Percentiles rank a stretch among this genome's conserved stretches.
Evolutionary conservation across 1,139 yeast genomes (phyloP).

Genomic region (Yamadazyma diddensiae): DNA sequence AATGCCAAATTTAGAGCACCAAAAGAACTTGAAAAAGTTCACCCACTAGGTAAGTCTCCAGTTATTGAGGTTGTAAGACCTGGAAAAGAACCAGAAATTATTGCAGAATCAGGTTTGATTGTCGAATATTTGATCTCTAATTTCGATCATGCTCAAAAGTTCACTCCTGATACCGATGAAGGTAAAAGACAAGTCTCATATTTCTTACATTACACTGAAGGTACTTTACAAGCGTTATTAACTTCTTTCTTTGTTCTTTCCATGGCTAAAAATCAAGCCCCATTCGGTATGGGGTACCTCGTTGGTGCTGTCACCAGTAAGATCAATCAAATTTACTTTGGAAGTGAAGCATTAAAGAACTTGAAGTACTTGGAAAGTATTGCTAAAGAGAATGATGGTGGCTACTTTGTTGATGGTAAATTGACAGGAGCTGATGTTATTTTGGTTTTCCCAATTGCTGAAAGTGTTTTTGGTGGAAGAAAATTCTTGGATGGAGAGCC

Average conservation of each 20-base stretch:
- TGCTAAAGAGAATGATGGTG: conserved; percentile 25
- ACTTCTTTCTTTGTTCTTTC: conserved; percentile 30
- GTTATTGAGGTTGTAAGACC: conserved; percentile 31
- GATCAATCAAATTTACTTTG: conserved; percentile 27
- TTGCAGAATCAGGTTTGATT: conserved; percentile 42
- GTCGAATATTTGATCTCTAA: conserved; percentile 27
- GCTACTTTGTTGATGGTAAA: conserved; percentile 35
- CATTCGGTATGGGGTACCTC: conserved; percentile 25
- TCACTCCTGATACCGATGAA: conserved; percentile 23
- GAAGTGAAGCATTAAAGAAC: conserved; percentile 22
- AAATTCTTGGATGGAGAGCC: conserved; percentile 12
- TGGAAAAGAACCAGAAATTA: conserved; percentile 17
- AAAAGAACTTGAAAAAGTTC: conserved; percentile 28
- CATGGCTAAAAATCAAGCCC: conserved; percentile 27
- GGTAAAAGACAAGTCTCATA: conserved; percentile 31
- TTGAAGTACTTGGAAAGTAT: conserved; percentile 30
- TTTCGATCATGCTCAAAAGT: conserved; percentile 26
- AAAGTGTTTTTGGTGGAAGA: conserved; percentile 18
- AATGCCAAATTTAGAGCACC: conserved; percentile 33
- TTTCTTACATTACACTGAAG: conserved; percentile 40
- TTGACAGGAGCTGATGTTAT: conserved; percentile 41
- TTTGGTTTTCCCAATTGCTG: conserved; percentile 32
- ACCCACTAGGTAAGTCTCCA: conserved; percentile 44
- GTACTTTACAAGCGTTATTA: conserved; percentile 33
- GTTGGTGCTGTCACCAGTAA: conserved; percentile 22